These are phyloP conservation scores for Acorus gramineus DNA, from an alignment of 106 monocot genomes.

Conservation along the genomic window DNA sequence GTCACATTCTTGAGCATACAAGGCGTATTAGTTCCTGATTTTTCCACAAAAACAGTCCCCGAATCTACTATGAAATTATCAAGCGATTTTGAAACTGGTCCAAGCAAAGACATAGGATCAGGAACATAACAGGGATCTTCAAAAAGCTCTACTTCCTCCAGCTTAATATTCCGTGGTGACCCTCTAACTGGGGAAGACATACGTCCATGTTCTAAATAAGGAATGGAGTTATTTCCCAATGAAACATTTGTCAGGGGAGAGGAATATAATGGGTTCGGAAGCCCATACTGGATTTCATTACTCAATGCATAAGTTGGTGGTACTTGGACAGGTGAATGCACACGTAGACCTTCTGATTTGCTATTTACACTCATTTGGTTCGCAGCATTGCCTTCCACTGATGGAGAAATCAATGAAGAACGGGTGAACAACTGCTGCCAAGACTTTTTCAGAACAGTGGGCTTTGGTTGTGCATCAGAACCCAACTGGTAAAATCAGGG, in stretches of 20 bases:
- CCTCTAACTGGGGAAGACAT: constrained; percentile 28
- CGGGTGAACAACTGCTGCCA: constrained; percentile 88
- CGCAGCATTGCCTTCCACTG: constrained; percentile 20
- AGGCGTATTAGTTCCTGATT: constrained; percentile 19
- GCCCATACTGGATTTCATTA: constrained; percentile 25
- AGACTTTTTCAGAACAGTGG: constrained; percentile 45
- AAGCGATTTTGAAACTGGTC: constrained; percentile 63
- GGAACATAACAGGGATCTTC: constrained; percentile 85
- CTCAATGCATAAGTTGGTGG: constrained; percentile 13
- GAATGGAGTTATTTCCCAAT: constrained; percentile 4
- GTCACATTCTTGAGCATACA: constrained; percentile 20
- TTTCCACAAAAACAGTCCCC: constrained; percentile 38
- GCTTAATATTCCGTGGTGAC: constrained; percentile 11
- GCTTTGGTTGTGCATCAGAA: constrained; percentile 22
- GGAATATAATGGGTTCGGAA: constrained; percentile 8
- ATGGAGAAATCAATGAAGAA: constrained; percentile 51
- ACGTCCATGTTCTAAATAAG: constrained; percentile 6
- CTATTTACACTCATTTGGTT: constrained; percentile 11
- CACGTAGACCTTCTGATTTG: constrained; percentile 20
- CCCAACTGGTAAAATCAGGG: constrained; percentile 22
- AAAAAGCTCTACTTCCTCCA: constrained; percentile 64
- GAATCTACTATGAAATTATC: constrained; percentile 53
- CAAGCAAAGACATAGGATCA: constrained; percentile 48
- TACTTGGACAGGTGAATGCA: constrained; percentile 19
- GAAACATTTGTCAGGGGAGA: constrained; percentile 15